phyloP scores from a whole-genome alignment of 371 early-diverging fungal genomes.

The Neoconidiobolus thromboides region DNA sequence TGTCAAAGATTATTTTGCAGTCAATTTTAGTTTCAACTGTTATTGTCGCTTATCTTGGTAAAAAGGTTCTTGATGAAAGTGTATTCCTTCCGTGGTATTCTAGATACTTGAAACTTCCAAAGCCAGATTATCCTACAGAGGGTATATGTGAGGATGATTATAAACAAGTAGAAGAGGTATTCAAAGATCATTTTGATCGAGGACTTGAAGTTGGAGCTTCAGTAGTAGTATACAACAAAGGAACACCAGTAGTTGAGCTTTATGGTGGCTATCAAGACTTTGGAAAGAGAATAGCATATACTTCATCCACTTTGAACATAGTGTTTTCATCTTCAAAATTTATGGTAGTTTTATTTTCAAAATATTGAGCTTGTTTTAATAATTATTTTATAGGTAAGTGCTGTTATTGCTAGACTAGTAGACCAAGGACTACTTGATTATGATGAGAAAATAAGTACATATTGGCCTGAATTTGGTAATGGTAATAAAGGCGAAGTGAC shows the following conservation, averaged over 20 bases:
- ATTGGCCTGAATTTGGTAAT: slow-evolving; percentile 64
- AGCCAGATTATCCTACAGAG: not conserved
- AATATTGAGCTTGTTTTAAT: not conserved
- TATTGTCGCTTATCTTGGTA: not conserved
- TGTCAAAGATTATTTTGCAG: too few species aligned
- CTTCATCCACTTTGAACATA: slow-evolving; percentile 31
- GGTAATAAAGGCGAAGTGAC: slow-evolving; percentile 53
- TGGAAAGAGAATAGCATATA: slow-evolving; percentile 17
- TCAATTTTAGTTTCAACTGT: not conserved
- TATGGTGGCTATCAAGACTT: slow-evolving; percentile 39
- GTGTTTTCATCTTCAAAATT: slow-evolving; percentile 45
- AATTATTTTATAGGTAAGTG: not conserved
- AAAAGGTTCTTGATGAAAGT: not conserved
- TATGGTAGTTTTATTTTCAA: slow-evolving; percentile 10
- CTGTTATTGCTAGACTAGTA: slow-evolving; percentile 37
- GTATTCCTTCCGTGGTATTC: not conserved
- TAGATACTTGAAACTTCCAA: not conserved
- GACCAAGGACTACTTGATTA: slow-evolving; percentile 32
- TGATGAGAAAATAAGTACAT: slow-evolving; percentile 25
- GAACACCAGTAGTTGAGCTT: slow-evolving; percentile 32
- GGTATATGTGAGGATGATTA: not conserved
- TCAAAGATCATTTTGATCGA: slow-evolving; percentile 6
- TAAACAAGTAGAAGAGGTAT: slow-evolving; percentile 3
- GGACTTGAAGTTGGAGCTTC: slow-evolving; percentile 30
- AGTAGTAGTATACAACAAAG: slow-evolving; percentile 30